Base-by-base conservation (phyloP, 1,284 basidiomycete genomes). In the Wallemia hederae region DNA sequence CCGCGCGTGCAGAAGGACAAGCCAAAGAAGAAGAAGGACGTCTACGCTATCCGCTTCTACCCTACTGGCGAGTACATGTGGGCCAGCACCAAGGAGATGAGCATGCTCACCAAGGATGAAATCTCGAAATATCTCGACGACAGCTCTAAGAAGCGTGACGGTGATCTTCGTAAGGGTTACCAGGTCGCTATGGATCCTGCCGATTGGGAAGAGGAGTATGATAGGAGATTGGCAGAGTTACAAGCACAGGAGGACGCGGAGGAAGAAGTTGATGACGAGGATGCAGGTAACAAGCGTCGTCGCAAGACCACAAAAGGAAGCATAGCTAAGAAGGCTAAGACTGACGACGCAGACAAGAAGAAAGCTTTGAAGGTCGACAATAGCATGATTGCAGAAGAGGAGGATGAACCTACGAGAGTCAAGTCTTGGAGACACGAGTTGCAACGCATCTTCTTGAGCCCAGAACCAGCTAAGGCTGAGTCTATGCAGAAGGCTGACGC, bases 61-160 rank as follows among this genome's bases (percentile, higher is more conserved):
- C 86, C 87, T 31, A 79, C 78, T 34, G 88, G 85, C 61, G 89
- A 96, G 73, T 86, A 82, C 72, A 78, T 86, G 49, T 97, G 91
- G 90, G 76, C 86, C 29, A 75, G 80, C 24, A 71, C 82, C 3
- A 83, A 83, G 66, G 90, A 94, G 69, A 79, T 96, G 63, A 84
- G 81, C 27, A 78, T 78, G 63, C 77, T 96, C 33, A 79, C 80
- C 66, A 71, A 74, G 27, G 79, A 85, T 69, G 85, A 90, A 72
- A 92, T 96, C 71, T 77, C 84, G 65, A 76, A 80, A 3, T 94
- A 81, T 72, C 79, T 94, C 70, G 76, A 73, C 66, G 81, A 83
- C 78, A 78, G 61, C 72, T 74, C 70, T 66, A 72, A 72, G 70
- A 89, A 87, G 73, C 80, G 80, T 68, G 78, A 76, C 31, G 80